Percentiles rank a stretch among this genome's conserved stretches.
Evolutionary conservation across 495 filamentous ascomycete genomes (phyloP).

Genomic region (Tuber aestivum): DNA sequence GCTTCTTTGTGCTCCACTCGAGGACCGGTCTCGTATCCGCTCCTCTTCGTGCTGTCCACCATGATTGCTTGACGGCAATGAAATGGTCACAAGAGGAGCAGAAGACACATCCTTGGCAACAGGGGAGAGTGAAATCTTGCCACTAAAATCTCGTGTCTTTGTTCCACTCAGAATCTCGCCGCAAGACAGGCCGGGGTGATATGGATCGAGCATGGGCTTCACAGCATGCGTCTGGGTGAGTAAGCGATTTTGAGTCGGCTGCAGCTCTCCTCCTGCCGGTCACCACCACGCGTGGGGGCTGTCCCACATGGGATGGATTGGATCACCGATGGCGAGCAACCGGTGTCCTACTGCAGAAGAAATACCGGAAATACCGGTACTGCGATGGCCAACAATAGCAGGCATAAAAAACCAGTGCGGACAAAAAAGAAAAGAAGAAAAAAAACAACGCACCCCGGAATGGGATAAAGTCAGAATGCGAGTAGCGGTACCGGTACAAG

Average conservation of each 20-base stretch:
- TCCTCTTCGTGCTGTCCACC: no score
- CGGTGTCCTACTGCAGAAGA: not conserved
- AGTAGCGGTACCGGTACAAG: no score
- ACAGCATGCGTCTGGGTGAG: slow-evolving; percentile 14
- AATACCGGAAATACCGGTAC: no score
- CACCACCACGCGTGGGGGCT: slow-evolving; percentile 28
- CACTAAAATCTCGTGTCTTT: not conserved
- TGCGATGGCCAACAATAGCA: not conserved
- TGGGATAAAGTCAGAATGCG: not conserved
- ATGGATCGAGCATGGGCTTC: not conserved
- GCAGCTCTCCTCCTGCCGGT: not conserved
- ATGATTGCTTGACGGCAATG: not conserved
- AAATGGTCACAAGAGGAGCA: not conserved
- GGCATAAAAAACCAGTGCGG: not conserved
- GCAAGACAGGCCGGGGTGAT: not conserved
- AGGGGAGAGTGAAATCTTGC: not conserved
- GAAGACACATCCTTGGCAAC: not conserved
- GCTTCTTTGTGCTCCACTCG: not conserved
- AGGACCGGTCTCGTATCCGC: no score
- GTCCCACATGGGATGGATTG: not conserved
- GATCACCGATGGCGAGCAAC: not conserved
- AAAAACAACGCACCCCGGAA: not conserved
- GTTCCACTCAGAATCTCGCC: not conserved
- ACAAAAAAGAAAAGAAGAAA: no score
- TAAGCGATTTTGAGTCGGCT: slow-evolving; percentile 22